Base-by-base conservation (phyloP, 306 rosid genomes). In the Myrica gale region DNA sequence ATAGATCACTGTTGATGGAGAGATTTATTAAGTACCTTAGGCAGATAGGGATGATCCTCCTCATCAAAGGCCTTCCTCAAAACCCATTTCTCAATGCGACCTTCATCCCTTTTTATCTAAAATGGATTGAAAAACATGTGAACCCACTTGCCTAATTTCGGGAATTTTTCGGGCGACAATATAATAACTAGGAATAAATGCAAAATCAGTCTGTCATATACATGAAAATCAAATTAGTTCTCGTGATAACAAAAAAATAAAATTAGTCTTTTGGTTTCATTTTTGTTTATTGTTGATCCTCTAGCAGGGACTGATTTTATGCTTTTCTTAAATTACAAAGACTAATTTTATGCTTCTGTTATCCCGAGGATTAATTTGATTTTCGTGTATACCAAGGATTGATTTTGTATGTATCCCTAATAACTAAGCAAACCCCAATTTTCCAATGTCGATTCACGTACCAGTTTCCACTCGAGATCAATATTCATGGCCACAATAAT, bases 31-130 rank as follows among this genome's bases (percentile, higher is more conserved):
- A 37, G 46, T 80, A 96, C 98, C 99, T 96, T 92, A 32, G 99
- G 97, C 81, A 96, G 90, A 81, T 96, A 96, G 7, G 99, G 99
- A 13, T 84, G 50, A 62, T 96, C 88, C 75, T 92, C 97, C 53
- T 96, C 98, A 79, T 96, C 99, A 44, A 96, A 96, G 45, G 98
- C 99, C 81, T 74, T 90, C 84, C 98, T 89, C 42, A 96, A 86
- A 70, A 90, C 81, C 92, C 92, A 96, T 70, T 96, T 96, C 86
- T 96, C 99, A 39, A 96, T 92, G 54, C 92, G 82, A 69, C 98
- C 97, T 87, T 88, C 88, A 0, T 86, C 96, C 26, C 61, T 67
- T 65, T 89, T 89, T 13, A 96, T 92, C 99, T 96, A 86, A 61
- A 80, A 80, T 46, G 21, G 57, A 67, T 74, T 66, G 62, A 20